Base-by-base conservation (phyloP, 2,329 filamentous ascomycete species). In the Ascochyta koolunga region DNA sequence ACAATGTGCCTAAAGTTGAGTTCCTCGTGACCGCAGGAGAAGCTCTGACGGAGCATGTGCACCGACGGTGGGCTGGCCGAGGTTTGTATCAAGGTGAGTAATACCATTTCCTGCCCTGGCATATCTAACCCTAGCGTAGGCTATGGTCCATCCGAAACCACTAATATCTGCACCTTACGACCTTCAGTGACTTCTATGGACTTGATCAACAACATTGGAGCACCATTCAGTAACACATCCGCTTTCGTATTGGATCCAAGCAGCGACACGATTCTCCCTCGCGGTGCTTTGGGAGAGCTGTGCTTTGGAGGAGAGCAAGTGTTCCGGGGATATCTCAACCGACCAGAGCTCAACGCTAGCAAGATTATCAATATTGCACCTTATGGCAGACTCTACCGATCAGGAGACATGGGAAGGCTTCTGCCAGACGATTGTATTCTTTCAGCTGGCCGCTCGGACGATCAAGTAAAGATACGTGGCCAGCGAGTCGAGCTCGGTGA, bases 251-350 rank as follows among this genome's bases (percentile, higher is more conserved):
- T 86, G 4, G 72, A 82, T 0, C 67, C 69, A 4, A 45, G 44
- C 0, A 68, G 58, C 16, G 48, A 68, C 10, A 41, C 50, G 3
- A 66, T 85, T 1, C 76, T 92, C 0, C 90, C 90, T 0, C 71
- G 83, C 6, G 91, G 91, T 3, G 89, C 85, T 58, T 78, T 91
- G 15, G 93, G 93, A 10, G 92, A 96, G 70, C 80, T 96, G 6
- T 96, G 90, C 66, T 95, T 96, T 70, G 91, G 91, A 13, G 93
- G 92, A 10, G 85, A 90, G 42, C 92, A 96, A 74, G 85, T 96
- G 5, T 84, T 81, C 36, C 80, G 82, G 33, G 91, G 90, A 1
- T 96, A 93, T 66, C 79, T 95, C 24, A 85, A 88, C 52, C 79
- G 83, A 71, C 81, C 84, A 0, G 79, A 82, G 3, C 74, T 90